Evolutionary conservation across 2,329 filamentous ascomycete genomes (phyloP).

Genomic region (Geosmithia putterillii): DNA sequence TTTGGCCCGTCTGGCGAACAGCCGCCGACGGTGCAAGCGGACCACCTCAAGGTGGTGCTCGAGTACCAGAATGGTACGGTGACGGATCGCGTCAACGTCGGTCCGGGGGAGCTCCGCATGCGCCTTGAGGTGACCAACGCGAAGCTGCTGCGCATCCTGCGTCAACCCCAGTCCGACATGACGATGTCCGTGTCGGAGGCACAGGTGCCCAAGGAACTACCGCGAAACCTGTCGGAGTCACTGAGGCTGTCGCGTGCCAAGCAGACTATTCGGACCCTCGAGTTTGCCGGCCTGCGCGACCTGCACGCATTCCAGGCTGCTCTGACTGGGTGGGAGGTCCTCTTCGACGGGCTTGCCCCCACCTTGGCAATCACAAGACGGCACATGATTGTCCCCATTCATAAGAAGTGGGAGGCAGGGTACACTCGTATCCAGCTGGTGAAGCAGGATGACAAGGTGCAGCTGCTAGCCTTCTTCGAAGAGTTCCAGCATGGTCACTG

Average conservation of each 20-base stretch:
- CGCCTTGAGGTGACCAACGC: conserved; percentile 50
- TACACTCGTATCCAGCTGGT: conserved; percentile 71
- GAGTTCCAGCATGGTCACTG: conserved; percentile 78
- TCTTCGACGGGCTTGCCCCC: conserved; percentile 60
- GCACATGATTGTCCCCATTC: conserved; percentile 81
- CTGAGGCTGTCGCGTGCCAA: conserved; percentile 43
- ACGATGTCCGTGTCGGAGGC: conserved; percentile 64
- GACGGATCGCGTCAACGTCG: conserved; percentile 74
- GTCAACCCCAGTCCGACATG: conserved; percentile 65
- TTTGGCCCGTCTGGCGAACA: conserved; percentile 45
- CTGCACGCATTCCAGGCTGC: conserved; percentile 70
- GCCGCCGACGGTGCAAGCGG: conserved; percentile 60
- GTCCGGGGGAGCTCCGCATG: conserved; percentile 59
- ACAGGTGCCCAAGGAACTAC: conserved; percentile 47
- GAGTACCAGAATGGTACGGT: conserved; percentile 67
- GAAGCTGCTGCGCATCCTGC: conserved; percentile 52
- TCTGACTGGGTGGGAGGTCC: conserved; percentile 67
- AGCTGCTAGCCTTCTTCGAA: conserved; percentile 78
- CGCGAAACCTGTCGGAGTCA: conserved; percentile 50
- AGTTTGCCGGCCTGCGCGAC: conserved; percentile 52
- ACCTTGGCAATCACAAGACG: conserved; percentile 73
- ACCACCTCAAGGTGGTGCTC: conserved; percentile 62
- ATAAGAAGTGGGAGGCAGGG: conserved; percentile 89
- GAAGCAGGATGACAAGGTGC: conserved; percentile 55
- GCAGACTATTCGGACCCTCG: conserved; percentile 59